Conservation (phyloP, 148 eudicot genomes). For the Amaranthus cruentus region DNA sequence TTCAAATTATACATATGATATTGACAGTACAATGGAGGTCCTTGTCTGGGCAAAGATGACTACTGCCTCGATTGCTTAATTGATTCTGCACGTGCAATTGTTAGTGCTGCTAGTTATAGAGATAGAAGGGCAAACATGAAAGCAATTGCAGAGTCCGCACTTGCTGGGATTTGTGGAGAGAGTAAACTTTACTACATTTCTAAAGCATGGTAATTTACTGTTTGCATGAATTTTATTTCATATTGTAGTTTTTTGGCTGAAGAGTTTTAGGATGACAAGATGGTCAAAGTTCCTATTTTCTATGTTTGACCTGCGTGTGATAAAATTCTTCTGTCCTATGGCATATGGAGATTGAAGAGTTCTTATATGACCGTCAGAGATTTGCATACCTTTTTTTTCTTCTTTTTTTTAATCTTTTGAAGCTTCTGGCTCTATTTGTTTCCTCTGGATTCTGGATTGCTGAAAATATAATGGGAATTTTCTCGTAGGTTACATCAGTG, state of each 20-base stretch:
- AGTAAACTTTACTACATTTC: constrained; percentile 70
- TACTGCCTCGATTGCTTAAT: constrained; percentile 64
- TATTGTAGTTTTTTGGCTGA: constrained; percentile 1
- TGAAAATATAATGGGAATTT: constrained; percentile 4
- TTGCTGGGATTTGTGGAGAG: constrained; percentile 62
- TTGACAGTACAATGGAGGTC: constrained; percentile 75
- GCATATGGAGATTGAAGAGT: neutral
- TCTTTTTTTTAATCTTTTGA: neutral
- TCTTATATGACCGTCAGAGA: neutral
- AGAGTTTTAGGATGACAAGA: neutral
- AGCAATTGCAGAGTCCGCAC: constrained; percentile 83
- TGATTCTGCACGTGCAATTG: constrained; percentile 51
- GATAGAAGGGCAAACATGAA: constrained; percentile 70
- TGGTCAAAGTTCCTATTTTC: too few relatives aligned
- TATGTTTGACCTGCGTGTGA: constrained; percentile 1
- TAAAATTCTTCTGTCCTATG: neutral
- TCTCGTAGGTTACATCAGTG: constrained; percentile 81
- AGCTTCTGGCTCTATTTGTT: constrained; percentile 1
- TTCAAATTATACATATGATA: neutral
- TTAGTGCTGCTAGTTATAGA: constrained; percentile 76
- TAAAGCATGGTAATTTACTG: constrained; percentile 57
- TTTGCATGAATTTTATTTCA: neutral
- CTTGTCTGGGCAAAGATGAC: constrained; percentile 59
- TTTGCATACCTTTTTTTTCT: neutral
- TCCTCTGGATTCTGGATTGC: constrained; percentile 11